These are phyloP conservation scores for Chenopodium album DNA, from an alignment of 148 eudicot genomes.

Conservation along the genomic window DNA sequence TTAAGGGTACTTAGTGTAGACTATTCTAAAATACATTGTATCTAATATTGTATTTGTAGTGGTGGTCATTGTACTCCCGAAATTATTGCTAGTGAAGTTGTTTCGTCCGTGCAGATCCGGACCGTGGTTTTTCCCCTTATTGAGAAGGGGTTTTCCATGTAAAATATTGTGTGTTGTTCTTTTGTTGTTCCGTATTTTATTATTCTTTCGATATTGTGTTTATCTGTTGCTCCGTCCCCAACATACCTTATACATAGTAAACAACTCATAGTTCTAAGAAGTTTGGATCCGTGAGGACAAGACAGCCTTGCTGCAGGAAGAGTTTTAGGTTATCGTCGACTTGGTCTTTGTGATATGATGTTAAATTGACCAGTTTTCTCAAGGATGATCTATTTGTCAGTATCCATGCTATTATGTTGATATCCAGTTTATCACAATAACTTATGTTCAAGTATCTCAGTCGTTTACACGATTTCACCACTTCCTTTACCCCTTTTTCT, in stretches of 20 bases:
- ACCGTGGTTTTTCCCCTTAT: no score
- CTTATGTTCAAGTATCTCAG: slow-evolving; percentile 22
- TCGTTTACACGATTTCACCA: slow-evolving; percentile 22
- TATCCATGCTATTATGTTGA: slow-evolving; percentile 17
- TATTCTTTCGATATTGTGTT: no score
- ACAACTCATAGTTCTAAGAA: not conserved
- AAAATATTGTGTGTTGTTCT: no score
- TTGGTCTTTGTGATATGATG: slow-evolving; percentile 6
- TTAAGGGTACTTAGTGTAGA: no score
- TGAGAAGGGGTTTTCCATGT: no score
- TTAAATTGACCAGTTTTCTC: slow-evolving; percentile 15
- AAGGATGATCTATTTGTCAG: slow-evolving; percentile 23
- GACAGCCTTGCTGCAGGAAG: slow-evolving; percentile 21
- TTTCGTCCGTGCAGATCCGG: no score
- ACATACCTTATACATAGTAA: not conserved
- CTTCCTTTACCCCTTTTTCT: slow-evolving; percentile 26
- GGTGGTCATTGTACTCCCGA: no score
- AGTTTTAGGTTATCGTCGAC: not conserved
- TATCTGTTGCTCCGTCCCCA: no score
- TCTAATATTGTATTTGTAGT: no score
- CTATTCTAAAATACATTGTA: no score
- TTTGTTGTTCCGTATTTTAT: no score
- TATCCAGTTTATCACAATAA: slow-evolving; percentile 17
- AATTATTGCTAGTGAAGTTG: no score
- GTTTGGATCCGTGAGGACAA: not conserved